These are phyloP conservation scores for Solanum gandarillasii DNA, from an alignment of 257 asterid genomes.

Conservation along the genomic window DNA sequence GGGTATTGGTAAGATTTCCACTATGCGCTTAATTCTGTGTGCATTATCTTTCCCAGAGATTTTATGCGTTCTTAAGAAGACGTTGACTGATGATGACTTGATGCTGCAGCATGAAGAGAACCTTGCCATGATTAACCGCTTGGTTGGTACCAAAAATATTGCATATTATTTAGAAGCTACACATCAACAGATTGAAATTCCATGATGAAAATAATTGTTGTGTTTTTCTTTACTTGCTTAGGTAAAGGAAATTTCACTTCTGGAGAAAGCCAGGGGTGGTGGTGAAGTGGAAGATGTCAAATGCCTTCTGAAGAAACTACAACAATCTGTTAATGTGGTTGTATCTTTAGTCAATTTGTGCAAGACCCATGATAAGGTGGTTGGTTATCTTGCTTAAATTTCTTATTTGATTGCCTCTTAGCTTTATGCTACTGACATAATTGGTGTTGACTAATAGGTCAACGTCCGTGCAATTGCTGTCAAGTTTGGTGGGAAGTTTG, in stretches of 20 bases:
- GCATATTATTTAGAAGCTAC: background rate
- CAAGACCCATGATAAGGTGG: slow-evolving; percentile 60
- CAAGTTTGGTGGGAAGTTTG: slow-evolving; percentile 79
- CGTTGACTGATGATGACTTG: slow-evolving; percentile 14
- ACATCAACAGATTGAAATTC: background rate
- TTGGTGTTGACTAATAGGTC: slow-evolving; percentile 33
- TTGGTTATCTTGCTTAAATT: background rate
- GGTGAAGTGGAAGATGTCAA: slow-evolving; percentile 31
- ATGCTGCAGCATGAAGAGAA: slow-evolving; percentile 79
- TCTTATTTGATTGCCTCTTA: background rate
- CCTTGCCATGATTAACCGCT: slow-evolving; percentile 42
- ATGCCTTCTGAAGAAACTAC: slow-evolving; percentile 45
- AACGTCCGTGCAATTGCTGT: slow-evolving; percentile 68
- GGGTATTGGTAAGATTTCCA: slow-evolving; percentile 55
- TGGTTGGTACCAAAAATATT: slow-evolving; percentile 41
- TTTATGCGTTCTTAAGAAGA: background rate
- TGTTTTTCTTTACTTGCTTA: slow-evolving; percentile 11
- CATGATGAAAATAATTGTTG: background rate
- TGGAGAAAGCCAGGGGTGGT: slow-evolving; percentile 48
- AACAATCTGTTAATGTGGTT: slow-evolving; percentile 56
- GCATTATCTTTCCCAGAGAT: background rate
- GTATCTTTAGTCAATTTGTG: slow-evolving; percentile 65
- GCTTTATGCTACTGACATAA: slow-evolving; percentile 5
- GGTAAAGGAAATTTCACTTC: slow-evolving; percentile 50
- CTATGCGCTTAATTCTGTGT: background rate